Percentiles rank a stretch among this genome's conserved stretches.
Conservation (phyloP, 2,329 filamentous ascomycete species). For the Grosmannia huntii region DNA sequence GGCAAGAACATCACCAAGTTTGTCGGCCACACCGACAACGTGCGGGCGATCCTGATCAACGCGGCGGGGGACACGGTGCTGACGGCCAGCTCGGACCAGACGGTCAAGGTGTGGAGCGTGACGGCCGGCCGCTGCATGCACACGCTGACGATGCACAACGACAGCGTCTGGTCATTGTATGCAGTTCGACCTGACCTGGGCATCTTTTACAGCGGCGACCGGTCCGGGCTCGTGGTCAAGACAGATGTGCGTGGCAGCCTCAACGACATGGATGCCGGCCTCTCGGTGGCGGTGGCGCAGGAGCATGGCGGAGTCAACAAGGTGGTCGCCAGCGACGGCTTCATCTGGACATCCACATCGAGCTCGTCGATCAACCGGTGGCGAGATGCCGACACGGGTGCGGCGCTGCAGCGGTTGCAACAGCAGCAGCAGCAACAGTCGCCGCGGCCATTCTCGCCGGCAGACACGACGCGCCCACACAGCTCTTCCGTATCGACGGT, state of each 20-base stretch:
- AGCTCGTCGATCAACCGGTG: conserved; percentile 88
- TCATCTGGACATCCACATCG: conserved; percentile 82
- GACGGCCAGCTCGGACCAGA: conserved; percentile 91
- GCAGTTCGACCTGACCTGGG: conserved; percentile 76
- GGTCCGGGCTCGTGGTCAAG: conserved; percentile 88
- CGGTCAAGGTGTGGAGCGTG: conserved; percentile 95
- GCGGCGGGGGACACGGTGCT: conserved; percentile 82
- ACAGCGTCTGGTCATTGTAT: conserved; percentile 92
- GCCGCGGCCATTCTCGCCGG: conserved; percentile 4
- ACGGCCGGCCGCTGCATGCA: conserved; percentile 94
- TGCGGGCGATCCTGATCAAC: conserved; percentile 81
- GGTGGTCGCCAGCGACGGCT: conserved; percentile 55
- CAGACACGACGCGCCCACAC: conserved; percentile 8
- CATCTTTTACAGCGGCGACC: conserved; percentile 90
- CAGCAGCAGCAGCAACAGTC: neutral
- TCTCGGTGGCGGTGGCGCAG: conserved; percentile 82
- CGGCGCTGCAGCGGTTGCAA: conserved; percentile 34
- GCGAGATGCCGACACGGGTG: conserved; percentile 70
- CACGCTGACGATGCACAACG: conserved; percentile 97
- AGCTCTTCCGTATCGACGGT: conserved; percentile 21
- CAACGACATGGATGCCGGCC: conserved; percentile 58
- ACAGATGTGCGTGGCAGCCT: conserved; percentile 61
- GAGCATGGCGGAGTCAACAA: conserved; percentile 75
- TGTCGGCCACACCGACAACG: conserved; percentile 89
- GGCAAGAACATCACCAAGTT: conserved; percentile 87